Evolutionary conservation across 1,284 basidiomycete genomes (phyloP).

Genomic region (Sporisorium scitamineum): DNA sequence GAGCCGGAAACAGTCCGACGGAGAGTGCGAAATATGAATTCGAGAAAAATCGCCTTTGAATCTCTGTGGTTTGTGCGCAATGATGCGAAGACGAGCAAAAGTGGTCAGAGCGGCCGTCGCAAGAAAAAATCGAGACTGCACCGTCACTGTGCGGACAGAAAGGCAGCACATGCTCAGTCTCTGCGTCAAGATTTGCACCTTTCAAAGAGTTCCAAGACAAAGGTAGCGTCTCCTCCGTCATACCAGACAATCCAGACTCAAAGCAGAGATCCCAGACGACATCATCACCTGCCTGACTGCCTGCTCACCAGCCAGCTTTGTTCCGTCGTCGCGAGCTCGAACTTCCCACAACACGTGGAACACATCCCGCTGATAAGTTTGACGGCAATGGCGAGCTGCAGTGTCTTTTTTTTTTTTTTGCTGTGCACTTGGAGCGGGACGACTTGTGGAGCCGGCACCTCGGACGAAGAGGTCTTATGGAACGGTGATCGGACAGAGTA

Average conservation of each 20-base stretch:
- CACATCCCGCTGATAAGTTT: not conserved
- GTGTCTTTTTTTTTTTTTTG: no score
- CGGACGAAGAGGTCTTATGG: no score
- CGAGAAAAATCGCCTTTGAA: not conserved
- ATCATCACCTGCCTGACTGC: not conserved
- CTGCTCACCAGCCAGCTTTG: not conserved
- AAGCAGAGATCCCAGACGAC: conserved; percentile 2
- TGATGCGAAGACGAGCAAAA: not conserved
- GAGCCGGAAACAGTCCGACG: conserved; percentile 10
- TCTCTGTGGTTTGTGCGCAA: conserved; percentile 23
- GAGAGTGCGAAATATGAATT: not conserved
- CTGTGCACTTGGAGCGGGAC: no score
- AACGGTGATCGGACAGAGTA: no score
- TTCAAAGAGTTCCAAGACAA: no score
- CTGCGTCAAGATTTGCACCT: not conserved
- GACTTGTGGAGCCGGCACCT: no score
- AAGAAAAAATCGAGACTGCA: not conserved
- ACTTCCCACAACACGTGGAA: not conserved
- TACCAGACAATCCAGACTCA: not conserved
- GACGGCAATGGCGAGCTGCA: not conserved
- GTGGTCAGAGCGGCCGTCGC: conserved; percentile 18
- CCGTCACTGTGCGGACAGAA: not conserved
- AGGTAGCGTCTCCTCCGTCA: no score
- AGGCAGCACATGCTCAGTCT: conserved; percentile 6
- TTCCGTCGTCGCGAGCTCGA: not conserved